Conservation (phyloP, 148 eudicot genomes). For the Camellia lanceoleosa region DNA sequence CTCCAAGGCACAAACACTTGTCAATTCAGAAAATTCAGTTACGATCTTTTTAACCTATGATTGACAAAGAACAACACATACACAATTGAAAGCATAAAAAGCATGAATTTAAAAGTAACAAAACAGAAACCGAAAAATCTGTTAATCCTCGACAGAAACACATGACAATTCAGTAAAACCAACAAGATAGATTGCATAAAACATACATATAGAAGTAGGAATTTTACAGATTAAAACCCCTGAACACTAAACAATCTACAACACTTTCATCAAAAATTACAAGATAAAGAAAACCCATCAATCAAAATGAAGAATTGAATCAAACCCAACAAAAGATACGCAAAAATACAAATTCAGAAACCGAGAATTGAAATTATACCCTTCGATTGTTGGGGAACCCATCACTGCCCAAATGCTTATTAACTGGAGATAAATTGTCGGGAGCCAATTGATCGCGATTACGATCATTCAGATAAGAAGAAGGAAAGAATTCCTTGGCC, state of each 20-base stretch:
- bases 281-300: conserved; percentile 1
- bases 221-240: conserved; percentile 13
- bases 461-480: conserved; percentile 31
- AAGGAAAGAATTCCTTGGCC: conserved; percentile 87
- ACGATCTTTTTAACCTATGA: not conserved
- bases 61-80: too few relatives aligned
- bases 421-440: not conserved
- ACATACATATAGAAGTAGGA: not conserved
- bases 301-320: conserved; percentile 20
- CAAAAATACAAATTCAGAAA: too few relatives aligned
- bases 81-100: not conserved
- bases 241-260: conserved; percentile 1
- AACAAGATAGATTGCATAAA: not conserved
- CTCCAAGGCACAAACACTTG: not conserved
- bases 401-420: conserved; percentile 23
- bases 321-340: not conserved
- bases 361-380: conserved; percentile 38
- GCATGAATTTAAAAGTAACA: not conserved
- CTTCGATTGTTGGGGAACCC: conserved; percentile 51
- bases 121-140: not conserved
- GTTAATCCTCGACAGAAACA: not conserved
- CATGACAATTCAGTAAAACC: not conserved
- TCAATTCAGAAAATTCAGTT: not conserved
- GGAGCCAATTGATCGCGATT: conserved; percentile 38
- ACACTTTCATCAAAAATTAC: not conserved